phyloP scores from a whole-genome alignment of 2,329 filamentous ascomycete species.

The Microsporum ferrugineum region DNA sequence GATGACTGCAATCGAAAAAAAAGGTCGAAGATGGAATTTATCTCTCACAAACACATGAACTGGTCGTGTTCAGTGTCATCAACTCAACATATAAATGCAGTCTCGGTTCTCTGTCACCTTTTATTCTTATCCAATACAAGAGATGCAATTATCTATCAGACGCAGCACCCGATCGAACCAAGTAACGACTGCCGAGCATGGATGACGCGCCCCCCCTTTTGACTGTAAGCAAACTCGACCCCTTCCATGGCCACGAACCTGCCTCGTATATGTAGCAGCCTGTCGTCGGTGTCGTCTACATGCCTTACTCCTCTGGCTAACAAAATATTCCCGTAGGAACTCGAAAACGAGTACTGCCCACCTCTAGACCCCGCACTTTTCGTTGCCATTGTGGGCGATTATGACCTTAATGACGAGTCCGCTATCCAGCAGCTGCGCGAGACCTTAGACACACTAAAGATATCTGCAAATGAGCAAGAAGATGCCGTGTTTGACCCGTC shows the following conservation, averaged over 20 bases:
- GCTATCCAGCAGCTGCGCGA: constrained; percentile 45
- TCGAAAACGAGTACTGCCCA: constrained; percentile 59
- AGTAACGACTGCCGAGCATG: constrained; percentile 3
- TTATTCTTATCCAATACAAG: not conserved
- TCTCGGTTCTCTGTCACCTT: not conserved
- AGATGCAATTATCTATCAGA: not conserved
- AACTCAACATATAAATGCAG: not conserved
- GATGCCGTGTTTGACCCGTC: constrained; percentile 61
- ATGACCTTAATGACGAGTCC: constrained; percentile 45
- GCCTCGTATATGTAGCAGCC: not conserved
- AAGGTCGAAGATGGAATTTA: not conserved
- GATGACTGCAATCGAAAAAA: not conserved
- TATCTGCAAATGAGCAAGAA: constrained; percentile 56
- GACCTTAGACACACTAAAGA: constrained; percentile 55
- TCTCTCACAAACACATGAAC: not conserved
- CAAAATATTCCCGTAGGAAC: constrained; percentile 20
- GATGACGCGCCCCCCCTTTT: not conserved
- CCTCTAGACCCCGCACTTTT: constrained; percentile 68
- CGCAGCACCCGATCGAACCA: not conserved
- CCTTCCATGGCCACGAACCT: not conserved
- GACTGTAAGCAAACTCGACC: not conserved
- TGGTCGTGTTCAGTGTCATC: not conserved
- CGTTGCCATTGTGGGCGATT: constrained; percentile 63
- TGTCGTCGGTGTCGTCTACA: not conserved
- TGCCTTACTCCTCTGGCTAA: not conserved